These are phyloP conservation scores for Colletotrichum brevisporum DNA, from an alignment of 2,329 filamentous ascomycete species.

Conservation along the genomic window DNA sequence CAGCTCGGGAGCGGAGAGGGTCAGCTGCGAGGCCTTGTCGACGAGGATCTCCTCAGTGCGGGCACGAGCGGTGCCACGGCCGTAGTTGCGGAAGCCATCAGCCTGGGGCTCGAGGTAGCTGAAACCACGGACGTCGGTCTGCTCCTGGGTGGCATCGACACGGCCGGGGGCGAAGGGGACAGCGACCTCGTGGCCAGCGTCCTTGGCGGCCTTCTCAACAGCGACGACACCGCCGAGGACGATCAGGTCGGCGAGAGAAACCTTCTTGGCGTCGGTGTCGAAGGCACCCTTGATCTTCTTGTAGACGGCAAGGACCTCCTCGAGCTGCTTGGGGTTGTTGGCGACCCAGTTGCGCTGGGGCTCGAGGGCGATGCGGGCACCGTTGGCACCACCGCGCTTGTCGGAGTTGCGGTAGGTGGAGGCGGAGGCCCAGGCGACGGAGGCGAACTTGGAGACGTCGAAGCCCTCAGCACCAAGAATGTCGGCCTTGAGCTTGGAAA, in stretches of 20 bases:
- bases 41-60: conserved; percentile 79
- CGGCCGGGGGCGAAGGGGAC: conserved; percentile 84
- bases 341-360: conserved; percentile 81
- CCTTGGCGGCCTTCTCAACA: conserved; percentile 77
- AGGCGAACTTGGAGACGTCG: conserved; percentile 72
- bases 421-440: conserved; percentile 77
- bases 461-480: conserved; percentile 75
- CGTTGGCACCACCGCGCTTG: conserved; percentile 88
- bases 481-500: conserved; percentile 76
- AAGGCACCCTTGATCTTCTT: conserved; percentile 77
- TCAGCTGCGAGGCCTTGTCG: conserved; percentile 80
- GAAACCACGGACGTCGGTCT: conserved; percentile 78
- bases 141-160: conserved; percentile 77
- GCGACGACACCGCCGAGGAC: conserved; percentile 80
- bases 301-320: conserved; percentile 72
- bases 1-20: conserved; percentile 78
- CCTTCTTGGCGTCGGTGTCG: conserved; percentile 75
- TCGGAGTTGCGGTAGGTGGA: conserved; percentile 82
- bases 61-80: conserved; percentile 71
- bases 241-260: conserved; percentile 84
- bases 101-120: conserved; percentile 75
- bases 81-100: conserved; percentile 87
- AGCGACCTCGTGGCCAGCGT: conserved; percentile 61
- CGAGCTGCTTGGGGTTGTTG: conserved; percentile 79
- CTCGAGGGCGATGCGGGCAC: conserved; percentile 80